Evolutionary conservation across 1,284 basidiomycete genomes (phyloP), one percentile per base, ranked within the genome.

Genomic region (Moniliella sp.): DNA sequence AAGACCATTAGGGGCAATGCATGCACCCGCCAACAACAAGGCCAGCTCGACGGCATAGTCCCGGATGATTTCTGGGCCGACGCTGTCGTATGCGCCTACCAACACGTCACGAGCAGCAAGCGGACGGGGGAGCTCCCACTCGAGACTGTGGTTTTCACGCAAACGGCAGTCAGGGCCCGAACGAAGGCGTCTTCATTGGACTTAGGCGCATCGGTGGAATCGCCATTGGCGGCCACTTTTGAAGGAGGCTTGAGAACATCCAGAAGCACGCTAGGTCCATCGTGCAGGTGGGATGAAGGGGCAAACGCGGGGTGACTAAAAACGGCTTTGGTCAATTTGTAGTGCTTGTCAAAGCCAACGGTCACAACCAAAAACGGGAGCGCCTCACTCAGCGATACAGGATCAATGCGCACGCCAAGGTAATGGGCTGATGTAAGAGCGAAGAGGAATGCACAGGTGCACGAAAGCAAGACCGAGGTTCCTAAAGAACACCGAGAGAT

Each of bases 321-420:
- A 18, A 94, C 78, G 8, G 84, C 79, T 16, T 77, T 71, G 0
- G 84, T 84, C 25, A 97, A 73, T 8, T 81, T 72, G 38, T 86
- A 76, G 0, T 86, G 88, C 63, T 97, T 97, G 64, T 97, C 88
- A 58, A 94, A 97, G 10, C 88, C 88, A 36, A 97, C 76, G 1
- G 82, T 88, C 62, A 91, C 91, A 26, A 97, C 86, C 23, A 97
- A 69, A 74, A 97, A 97, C 0, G 88, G 88, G 1, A 97, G 69
- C 0, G 88, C 86, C 62, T 99, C 91, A 10, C 81, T 84, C 18
- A 97, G 69, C 11, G 76, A 75, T 35, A 97, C 76, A 1, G 82
- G 82, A 61, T 97, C 84, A 46, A 97, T 75, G 5, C 76, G 76
- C 34, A 97, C 81, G 43, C 71, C 69, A 39, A 91, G 67, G 28